A percentile compares a stretch with the other conserved stretches of the same genome.
Conservation (phyloP, 768 basidiomycete genomes). For the Psilocybe cubensis region DNA sequence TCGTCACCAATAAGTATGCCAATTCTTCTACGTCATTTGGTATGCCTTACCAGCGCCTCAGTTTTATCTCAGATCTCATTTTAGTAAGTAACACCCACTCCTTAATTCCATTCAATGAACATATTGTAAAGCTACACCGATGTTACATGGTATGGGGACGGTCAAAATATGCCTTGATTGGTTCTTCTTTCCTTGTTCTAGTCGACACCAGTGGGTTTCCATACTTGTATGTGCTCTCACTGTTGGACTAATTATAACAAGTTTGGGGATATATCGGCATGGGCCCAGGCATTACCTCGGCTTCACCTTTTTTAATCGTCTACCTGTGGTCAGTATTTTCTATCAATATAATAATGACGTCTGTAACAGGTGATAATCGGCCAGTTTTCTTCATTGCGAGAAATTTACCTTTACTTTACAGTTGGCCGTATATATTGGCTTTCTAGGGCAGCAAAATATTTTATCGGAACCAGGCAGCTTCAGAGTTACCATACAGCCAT, state of each 20-base stretch:
- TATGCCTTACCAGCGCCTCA: neutral
- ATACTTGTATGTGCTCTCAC: neutral
- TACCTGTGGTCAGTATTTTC: constrained; percentile 32
- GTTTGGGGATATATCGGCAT: constrained; percentile 17
- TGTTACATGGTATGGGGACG: constrained; percentile 23
- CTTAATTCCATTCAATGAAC: neutral
- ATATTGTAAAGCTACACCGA: constrained; percentile 15
- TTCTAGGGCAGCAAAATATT: neutral
- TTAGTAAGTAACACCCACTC: constrained; percentile 4
- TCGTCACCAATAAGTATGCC: constrained; percentile 14
- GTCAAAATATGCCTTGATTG: constrained; percentile 14
- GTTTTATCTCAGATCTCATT: constrained; percentile 12
- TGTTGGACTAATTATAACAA: neutral
- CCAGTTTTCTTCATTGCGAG: too few species aligned
- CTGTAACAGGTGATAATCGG: constrained; percentile 22
- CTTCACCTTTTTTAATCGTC: neutral
- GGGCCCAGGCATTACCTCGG: neutral
- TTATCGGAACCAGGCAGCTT: constrained; percentile 4
- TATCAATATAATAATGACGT: constrained; percentile 27
- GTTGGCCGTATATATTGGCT: constrained; percentile 17
- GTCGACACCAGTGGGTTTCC: constrained; percentile 16
- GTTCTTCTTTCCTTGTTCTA: constrained; percentile 14
- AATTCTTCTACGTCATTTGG: neutral
- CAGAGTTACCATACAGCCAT: constrained; percentile 6
- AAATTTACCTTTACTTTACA: too few species aligned